A percentile compares a stretch with the other conserved stretches of the same genome.
Conservation (phyloP, 805 yeast genomes). For the Cyberlindnera maclurae region DNA sequence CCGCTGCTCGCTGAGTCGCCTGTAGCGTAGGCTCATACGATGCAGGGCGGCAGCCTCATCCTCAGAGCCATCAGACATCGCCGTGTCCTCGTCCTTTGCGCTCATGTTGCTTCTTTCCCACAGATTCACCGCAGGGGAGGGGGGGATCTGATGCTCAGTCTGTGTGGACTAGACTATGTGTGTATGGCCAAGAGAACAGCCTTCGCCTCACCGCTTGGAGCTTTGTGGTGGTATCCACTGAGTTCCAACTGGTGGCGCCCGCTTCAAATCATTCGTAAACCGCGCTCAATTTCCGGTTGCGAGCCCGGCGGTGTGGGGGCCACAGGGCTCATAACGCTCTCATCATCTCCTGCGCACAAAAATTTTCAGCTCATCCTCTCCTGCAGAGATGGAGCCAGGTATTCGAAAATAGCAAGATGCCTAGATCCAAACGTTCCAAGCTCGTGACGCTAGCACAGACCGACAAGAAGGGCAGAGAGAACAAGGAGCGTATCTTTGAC, state of each 20-base stretch:
- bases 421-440: slow-evolving; percentile 95
- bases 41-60: slow-evolving; percentile 10
- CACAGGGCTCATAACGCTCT: too few species aligned
- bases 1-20: too few species aligned
- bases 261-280: too few species aligned
- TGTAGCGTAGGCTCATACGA: too few species aligned
- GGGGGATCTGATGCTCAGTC: too few species aligned
- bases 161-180: background rate
- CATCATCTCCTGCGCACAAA: slow-evolving; percentile 4
- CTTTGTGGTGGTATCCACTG: too few species aligned
- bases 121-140: too few species aligned
- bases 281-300: too few species aligned
- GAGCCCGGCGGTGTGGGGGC: too few species aligned
- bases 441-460: slow-evolving; percentile 93
- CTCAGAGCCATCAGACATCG: slow-evolving; percentile 10
- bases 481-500: slow-evolving; percentile 85
- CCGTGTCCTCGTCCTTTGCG: slow-evolving; percentile 2
- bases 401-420: slow-evolving; percentile 45
- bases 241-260: too few species aligned
- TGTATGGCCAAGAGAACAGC: background rate
- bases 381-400: too few species aligned
- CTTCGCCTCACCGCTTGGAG: background rate
- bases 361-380: slow-evolving; percentile 1
- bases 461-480: slow-evolving; percentile 90
- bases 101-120: slow-evolving; percentile 1